phyloP scores from a whole-genome alignment of 2,329 filamentous ascomycete genomes.

The Alternaria sp. region DNA sequence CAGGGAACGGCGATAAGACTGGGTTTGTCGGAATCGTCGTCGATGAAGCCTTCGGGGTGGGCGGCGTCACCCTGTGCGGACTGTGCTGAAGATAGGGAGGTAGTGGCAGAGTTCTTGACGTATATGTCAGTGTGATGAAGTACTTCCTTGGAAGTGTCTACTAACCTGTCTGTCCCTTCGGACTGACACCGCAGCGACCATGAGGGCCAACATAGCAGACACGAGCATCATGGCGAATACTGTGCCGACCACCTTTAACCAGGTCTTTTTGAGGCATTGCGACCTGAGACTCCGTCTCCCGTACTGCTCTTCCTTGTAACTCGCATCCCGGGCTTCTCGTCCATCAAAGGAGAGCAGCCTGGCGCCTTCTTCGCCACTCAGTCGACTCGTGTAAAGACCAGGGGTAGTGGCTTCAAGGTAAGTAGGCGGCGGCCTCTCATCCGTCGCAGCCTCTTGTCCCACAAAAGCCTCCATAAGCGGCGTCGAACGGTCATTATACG shows the following conservation, averaged over 20 bases:
- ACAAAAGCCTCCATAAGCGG: slow-evolving; percentile 36
- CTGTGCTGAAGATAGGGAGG: slow-evolving; percentile 16
- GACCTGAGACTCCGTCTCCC: slow-evolving; percentile 24
- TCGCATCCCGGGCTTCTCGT: slow-evolving; percentile 19
- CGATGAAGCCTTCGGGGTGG: slow-evolving; percentile 20
- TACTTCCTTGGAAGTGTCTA: neutral
- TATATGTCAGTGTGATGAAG: slow-evolving; percentile 1
- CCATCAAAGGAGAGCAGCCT: slow-evolving; percentile 33
- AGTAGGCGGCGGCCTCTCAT: slow-evolving; percentile 25
- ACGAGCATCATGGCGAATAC: slow-evolving; percentile 31
- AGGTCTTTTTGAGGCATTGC: slow-evolving; percentile 28
- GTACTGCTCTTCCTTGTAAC: slow-evolving; percentile 35
- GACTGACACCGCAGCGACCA: slow-evolving; percentile 24
- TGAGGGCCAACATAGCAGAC: slow-evolving; percentile 28
- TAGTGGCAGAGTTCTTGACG: slow-evolving; percentile 2
- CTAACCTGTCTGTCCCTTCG: slow-evolving; percentile 29
- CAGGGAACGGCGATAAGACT: slow-evolving; percentile 19
- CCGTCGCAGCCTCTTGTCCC: slow-evolving; percentile 21
- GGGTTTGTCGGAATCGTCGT: slow-evolving; percentile 18
- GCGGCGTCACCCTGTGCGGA: slow-evolving; percentile 14
- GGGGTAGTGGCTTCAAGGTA: slow-evolving; percentile 47
- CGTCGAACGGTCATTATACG: slow-evolving; percentile 26
- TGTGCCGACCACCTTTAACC: slow-evolving; percentile 29
- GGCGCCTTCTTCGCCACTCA: slow-evolving; percentile 40
- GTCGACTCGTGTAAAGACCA: slow-evolving; percentile 33